These are phyloP conservation scores for Tetrapisispora nanseiensis DNA, from an alignment of 805 yeast genomes.

Conservation along the genomic window DNA sequence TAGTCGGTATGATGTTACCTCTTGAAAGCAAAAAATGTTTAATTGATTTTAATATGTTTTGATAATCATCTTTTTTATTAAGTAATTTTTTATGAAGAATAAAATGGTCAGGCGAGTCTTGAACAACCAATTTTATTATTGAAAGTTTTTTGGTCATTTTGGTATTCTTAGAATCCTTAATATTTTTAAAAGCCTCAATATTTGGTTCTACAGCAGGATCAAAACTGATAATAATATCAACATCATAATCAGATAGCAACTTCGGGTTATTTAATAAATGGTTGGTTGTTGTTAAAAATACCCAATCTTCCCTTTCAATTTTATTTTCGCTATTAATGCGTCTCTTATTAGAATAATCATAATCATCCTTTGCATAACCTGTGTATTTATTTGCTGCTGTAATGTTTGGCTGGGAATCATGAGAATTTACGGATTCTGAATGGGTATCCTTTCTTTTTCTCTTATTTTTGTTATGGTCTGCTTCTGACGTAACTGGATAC, in stretches of 20 bases:
- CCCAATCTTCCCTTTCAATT: constrained; percentile 19
- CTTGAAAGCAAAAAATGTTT: constrained; percentile 18
- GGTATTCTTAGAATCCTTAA: constrained; percentile 9
- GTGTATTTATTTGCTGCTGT: constrained; percentile 9
- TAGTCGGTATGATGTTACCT: constrained; percentile 1
- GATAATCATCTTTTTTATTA: constrained; percentile 11
- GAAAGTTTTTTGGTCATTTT: constrained; percentile 28
- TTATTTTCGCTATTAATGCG: constrained; percentile 3
- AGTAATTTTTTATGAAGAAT: constrained; percentile 9
- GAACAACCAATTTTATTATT: constrained; percentile 36
- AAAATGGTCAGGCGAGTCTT: constrained; percentile 39
- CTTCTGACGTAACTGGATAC: constrained; percentile 4
- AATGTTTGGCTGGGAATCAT: neutral
- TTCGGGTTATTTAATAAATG: constrained; percentile 32
- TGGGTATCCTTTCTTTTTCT: constrained; percentile 7
- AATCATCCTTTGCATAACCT: constrained; percentile 21
- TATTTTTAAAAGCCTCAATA: constrained; percentile 23
- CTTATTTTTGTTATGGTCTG: neutral
- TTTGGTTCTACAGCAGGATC: constrained; percentile 34
- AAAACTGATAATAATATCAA: constrained; percentile 40
- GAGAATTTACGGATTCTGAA: constrained; percentile 6
- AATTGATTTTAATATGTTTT: constrained; percentile 23
- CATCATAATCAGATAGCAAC: constrained; percentile 27
- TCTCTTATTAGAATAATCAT: constrained; percentile 17
- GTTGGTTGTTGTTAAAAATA: constrained; percentile 39